Evolutionary conservation across 805 yeast genomes (phyloP).

Genomic region (Blastobotrys peoriensis): DNA sequence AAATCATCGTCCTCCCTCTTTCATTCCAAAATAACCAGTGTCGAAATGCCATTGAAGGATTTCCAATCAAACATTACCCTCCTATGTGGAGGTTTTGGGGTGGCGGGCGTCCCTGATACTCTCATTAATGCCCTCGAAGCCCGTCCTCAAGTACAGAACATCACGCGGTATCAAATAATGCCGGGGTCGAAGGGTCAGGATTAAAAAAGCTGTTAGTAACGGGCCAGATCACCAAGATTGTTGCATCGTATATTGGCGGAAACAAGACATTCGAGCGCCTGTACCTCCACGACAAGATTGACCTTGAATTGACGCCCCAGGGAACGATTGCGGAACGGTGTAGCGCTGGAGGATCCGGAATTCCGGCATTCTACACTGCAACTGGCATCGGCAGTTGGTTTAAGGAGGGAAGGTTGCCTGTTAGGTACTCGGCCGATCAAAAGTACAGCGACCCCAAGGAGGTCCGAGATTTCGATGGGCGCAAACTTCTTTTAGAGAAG

Average conservation of each 20-base stretch:
- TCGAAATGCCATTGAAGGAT: slow-evolving; percentile 31
- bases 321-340: slow-evolving; percentile 47
- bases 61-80: slow-evolving; percentile 30
- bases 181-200: slow-evolving; percentile 42
- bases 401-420: slow-evolving; percentile 43
- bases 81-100: slow-evolving; percentile 40
- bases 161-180: slow-evolving; percentile 45
- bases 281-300: slow-evolving; percentile 40
- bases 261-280: slow-evolving; percentile 37
- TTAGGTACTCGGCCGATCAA: slow-evolving; percentile 32
- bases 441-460: slow-evolving; percentile 37
- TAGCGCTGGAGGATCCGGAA: slow-evolving; percentile 44
- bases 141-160: slow-evolving; percentile 28
- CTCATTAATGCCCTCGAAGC: slow-evolving; percentile 34
- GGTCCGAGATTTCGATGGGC: slow-evolving; percentile 38
- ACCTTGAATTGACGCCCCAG: slow-evolving; percentile 45
- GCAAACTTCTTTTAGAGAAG: slow-evolving; percentile 38
- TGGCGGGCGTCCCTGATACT: slow-evolving; percentile 40
- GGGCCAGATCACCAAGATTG: slow-evolving; percentile 41
- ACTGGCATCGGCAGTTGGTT: slow-evolving; percentile 50
- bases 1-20: no score
- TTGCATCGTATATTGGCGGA: slow-evolving; percentile 43
- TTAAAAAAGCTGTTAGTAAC: slow-evolving; percentile 36
- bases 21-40: not conserved
- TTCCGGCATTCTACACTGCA: slow-evolving; percentile 45